Percentiles rank a stretch among this genome's conserved stretches.
These are phyloP conservation scores for Dunaliella sp. DNA, from an alignment of 139 green algal genomes.

Conservation along the genomic window DNA sequence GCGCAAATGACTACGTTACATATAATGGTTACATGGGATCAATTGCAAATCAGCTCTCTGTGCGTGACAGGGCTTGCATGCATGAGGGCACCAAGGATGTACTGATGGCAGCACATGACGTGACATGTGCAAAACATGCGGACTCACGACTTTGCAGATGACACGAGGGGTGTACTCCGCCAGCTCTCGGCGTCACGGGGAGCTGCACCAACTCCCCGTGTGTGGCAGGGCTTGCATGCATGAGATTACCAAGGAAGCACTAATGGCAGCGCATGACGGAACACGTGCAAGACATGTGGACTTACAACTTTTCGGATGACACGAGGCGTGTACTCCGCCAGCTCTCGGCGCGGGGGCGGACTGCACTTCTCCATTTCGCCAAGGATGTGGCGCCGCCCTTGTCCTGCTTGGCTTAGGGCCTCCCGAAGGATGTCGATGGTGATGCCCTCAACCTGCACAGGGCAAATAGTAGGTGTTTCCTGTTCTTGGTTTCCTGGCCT, in stretches of 20 bases:
- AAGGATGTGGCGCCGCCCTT: slow-evolving; percentile 76
- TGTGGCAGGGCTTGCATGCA: not conserved
- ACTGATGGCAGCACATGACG: no score
- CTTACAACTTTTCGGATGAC: slow-evolving; percentile 46
- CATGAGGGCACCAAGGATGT: not conserved
- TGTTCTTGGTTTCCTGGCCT: no score
- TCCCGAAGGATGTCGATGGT: slow-evolving; percentile 85
- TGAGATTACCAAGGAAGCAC: not conserved
- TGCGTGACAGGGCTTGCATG: no score
- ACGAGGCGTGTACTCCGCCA: slow-evolving; percentile 64
- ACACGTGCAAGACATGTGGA: no score
- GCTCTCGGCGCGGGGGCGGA: slow-evolving; percentile 51
- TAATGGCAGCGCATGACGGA: no score
- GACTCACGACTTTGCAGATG: slow-evolving; percentile 10
- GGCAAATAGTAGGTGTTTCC: no score
- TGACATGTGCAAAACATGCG: no score
- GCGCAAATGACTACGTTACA: no score
- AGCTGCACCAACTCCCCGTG: no score
- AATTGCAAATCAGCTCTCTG: no score
- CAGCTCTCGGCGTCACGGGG: slow-evolving; percentile 56
- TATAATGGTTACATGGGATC: no score
- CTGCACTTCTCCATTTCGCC: slow-evolving; percentile 70
- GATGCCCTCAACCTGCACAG: slow-evolving; percentile 82
- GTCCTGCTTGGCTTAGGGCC: slow-evolving; percentile 70
- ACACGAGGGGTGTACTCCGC: slow-evolving; percentile 8